Percentiles rank a stretch among this genome's conserved stretches.
phyloP scores from a whole-genome alignment of 352 stramenopile species.

The Globisporangium parvum region DNA sequence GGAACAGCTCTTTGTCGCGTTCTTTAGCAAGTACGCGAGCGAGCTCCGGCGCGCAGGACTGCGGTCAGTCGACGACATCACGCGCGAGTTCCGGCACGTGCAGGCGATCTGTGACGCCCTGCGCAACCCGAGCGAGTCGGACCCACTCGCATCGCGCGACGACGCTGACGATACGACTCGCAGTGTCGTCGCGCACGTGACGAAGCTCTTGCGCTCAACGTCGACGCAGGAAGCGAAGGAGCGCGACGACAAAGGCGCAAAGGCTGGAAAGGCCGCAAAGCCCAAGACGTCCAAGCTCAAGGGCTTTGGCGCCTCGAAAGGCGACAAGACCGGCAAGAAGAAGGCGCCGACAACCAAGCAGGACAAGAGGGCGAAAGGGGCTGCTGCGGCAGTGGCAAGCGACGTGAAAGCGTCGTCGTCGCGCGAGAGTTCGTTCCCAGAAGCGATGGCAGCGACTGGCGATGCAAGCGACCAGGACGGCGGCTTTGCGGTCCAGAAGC shows the following conservation, averaged over 20 bases:
- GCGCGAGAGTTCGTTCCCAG: constrained; percentile 34
- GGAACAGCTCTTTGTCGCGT: constrained; percentile 47
- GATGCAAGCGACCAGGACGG: constrained; percentile 21
- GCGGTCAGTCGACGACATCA: constrained; percentile 56
- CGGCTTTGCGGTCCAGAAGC: constrained; percentile 64
- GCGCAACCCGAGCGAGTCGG: neutral
- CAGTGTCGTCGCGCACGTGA: constrained; percentile 38
- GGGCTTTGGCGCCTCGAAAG: constrained; percentile 6
- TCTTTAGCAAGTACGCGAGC: constrained; percentile 62
- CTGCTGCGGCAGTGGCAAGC: constrained; percentile 11
- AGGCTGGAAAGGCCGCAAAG: constrained; percentile 20
- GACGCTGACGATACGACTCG: neutral
- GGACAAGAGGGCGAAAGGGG: constrained; percentile 23
- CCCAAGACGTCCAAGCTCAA: constrained; percentile 39
- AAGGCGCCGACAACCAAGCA: constrained; percentile 29
- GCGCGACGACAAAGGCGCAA: constrained; percentile 20
- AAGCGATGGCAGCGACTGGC: constrained; percentile 10
- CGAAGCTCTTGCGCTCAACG: constrained; percentile 60
- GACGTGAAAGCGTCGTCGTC: constrained; percentile 32
- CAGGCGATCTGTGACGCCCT: constrained; percentile 45
- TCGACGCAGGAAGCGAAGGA: constrained; percentile 45
- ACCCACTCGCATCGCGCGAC: too few species aligned
- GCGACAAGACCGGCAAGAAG: constrained; percentile 5
- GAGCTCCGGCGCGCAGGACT: constrained; percentile 71
- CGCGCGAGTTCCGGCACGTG: constrained; percentile 50